phyloP scores from a whole-genome alignment of 495 filamentous ascomycete species.

The Podospora tetraspora region DNA sequence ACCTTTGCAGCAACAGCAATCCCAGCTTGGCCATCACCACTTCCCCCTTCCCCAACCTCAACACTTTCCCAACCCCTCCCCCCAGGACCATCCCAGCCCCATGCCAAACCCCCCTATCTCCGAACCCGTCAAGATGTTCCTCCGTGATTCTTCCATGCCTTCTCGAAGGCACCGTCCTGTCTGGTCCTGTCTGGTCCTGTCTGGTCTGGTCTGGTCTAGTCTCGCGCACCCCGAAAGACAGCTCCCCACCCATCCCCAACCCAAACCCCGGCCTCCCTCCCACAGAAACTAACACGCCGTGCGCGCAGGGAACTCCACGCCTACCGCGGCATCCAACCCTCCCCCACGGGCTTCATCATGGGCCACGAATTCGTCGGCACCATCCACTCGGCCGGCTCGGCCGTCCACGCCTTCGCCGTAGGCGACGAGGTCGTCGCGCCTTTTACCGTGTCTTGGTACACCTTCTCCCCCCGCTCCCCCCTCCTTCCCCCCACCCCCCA shows the following conservation, averaged over 20 bases:
- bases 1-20: not conserved
- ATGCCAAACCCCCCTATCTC: not conserved
- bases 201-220: not conserved
- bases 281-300: too few species aligned
- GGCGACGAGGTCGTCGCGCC: constrained; percentile 79
- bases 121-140: not conserved
- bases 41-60: not conserved
- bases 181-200: not conserved
- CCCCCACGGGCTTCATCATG: constrained; percentile 46
- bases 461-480: too few species aligned
- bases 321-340: constrained; percentile 74
- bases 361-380: constrained; percentile 81
- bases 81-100: not conserved
- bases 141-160: not conserved
- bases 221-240: not conserved
- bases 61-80: not conserved
- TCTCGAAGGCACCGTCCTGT: not conserved
- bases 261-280: too few species aligned
- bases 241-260: not conserved
- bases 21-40: not conserved
- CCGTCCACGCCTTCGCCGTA: constrained; percentile 61
- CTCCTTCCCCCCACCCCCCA: too few species aligned
- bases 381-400: constrained; percentile 61
- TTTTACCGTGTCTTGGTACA: constrained; percentile 75
- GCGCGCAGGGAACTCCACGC: constrained; percentile 92